These are phyloP conservation scores for Kwoniella heveanensis DNA, from an alignment of 768 basidiomycete genomes.

Conservation along the genomic window DNA sequence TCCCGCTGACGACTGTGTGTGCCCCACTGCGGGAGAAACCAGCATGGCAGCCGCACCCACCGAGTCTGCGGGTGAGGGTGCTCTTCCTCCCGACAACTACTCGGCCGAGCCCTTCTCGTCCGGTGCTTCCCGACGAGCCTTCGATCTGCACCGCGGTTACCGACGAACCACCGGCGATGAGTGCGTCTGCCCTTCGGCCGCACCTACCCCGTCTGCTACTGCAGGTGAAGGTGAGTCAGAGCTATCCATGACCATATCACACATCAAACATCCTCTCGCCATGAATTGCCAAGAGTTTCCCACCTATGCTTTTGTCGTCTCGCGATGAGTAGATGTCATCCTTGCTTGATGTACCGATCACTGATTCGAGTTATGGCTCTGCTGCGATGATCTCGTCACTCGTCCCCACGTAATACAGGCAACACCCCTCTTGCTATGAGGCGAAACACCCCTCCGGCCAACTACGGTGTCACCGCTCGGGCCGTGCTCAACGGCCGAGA, in stretches of 20 bases:
- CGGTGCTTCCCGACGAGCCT: background rate
- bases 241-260: too few relatives aligned
- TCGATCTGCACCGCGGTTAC: background rate
- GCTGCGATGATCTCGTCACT: too few relatives aligned
- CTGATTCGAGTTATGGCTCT: too few relatives aligned
- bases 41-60: background rate
- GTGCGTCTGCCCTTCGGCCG: constrained; percentile 14
- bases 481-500: constrained; percentile 6
- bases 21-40: constrained; percentile 4
- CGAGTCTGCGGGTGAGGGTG: background rate
- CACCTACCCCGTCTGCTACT: background rate
- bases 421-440: background rate
- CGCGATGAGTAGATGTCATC: too few relatives aligned
- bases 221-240: background rate
- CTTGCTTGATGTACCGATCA: too few relatives aligned
- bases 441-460: constrained; percentile 13
- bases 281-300: too few relatives aligned
- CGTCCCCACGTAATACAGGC: background rate
- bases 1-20: constrained; percentile 12
- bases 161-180: constrained; percentile 5
- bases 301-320: too few relatives aligned
- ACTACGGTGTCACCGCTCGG: background rate
- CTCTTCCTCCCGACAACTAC: background rate
- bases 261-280: too few relatives aligned
- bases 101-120: background rate